Evolutionary conservation across 345 rosid species (phyloP).

Genomic region (Arabidopsis suecica): DNA sequence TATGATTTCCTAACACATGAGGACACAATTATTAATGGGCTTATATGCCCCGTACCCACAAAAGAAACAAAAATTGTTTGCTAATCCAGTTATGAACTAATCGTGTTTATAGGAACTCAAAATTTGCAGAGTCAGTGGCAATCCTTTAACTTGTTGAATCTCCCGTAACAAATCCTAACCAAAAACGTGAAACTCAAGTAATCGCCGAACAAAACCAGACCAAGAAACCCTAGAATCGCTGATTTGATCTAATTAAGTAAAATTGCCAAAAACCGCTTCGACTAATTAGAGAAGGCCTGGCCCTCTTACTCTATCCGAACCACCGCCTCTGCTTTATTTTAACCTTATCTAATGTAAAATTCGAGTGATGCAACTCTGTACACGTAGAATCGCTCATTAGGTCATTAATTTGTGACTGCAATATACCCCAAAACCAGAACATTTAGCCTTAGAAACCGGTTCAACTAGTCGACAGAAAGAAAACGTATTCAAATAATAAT

Average conservation of each 20-base stretch:
- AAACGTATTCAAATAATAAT: neutral
- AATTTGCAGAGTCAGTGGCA: too few species aligned
- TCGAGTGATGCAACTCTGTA: too few species aligned
- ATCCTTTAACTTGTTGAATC: too few species aligned
- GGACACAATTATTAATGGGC: neutral
- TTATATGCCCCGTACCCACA: neutral
- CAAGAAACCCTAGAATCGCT: neutral
- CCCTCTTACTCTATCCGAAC: neutral
- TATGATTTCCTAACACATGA: neutral
- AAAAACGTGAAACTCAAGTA: conserved; percentile 1
- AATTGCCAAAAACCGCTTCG: neutral
- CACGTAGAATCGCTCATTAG: neutral
- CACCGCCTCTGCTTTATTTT: neutral
- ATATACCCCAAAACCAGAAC: neutral
- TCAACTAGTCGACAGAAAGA: neutral
- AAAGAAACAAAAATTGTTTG: too few species aligned
- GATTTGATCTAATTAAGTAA: neutral
- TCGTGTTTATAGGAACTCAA: too few species aligned
- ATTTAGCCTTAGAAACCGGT: neutral
- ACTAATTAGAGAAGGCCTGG: neutral
- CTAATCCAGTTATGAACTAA: too few species aligned
- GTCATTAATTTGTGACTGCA: neutral
- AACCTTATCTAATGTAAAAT: too few species aligned
- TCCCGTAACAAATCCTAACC: conserved; percentile 3
- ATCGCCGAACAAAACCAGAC: neutral